Percentiles rank a stretch among this genome's conserved stretches.
These are phyloP conservation scores for Hippophae gyantsensis DNA, from an alignment of 306 rosid genomes.

Conservation along the genomic window DNA sequence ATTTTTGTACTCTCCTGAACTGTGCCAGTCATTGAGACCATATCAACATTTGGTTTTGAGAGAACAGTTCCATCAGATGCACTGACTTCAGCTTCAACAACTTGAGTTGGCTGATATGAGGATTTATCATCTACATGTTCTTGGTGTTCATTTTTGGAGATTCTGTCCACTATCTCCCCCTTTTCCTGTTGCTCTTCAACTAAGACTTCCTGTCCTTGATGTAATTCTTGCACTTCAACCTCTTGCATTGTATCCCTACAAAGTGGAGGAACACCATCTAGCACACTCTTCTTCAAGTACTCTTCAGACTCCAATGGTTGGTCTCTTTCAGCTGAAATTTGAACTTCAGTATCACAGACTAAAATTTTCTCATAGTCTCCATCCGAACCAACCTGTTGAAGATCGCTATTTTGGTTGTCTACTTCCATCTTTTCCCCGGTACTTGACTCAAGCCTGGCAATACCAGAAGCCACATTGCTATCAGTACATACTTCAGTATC, in stretches of 20 bases:
- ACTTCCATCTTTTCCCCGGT: conserved; percentile 17
- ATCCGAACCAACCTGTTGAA: conserved; percentile 10
- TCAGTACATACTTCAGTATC: conserved; percentile 20
- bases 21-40: not conserved
- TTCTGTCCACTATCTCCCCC: conserved; percentile 13
- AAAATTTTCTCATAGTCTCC: not conserved
- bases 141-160: conserved; percentile 8
- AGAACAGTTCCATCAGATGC: conserved; percentile 11
- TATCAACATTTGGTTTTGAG: conserved; percentile 16
- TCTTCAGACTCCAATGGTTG: conserved; percentile 8
- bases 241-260: conserved; percentile 13
- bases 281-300: conserved; percentile 9
- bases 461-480: conserved; percentile 1
- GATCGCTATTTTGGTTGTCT: conserved; percentile 17
- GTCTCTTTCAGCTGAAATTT: conserved; percentile 7
- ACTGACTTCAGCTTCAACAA: conserved; percentile 20
- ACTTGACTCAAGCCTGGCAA: conserved; percentile 10
- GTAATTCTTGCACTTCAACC: conserved; percentile 15
- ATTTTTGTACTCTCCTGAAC: conserved; percentile 1
- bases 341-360: conserved; percentile 10
- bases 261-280: conserved; percentile 15
- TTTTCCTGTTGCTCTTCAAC: conserved; percentile 22
- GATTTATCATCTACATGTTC: conserved; percentile 18
- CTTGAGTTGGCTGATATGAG: conserved; percentile 10
- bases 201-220: conserved; percentile 12